Evolutionary conservation across 192 early-diverging fungal genomes (phyloP), one percentile per base, ranked within the genome.

Genomic region (Coemansia sp.): DNA sequence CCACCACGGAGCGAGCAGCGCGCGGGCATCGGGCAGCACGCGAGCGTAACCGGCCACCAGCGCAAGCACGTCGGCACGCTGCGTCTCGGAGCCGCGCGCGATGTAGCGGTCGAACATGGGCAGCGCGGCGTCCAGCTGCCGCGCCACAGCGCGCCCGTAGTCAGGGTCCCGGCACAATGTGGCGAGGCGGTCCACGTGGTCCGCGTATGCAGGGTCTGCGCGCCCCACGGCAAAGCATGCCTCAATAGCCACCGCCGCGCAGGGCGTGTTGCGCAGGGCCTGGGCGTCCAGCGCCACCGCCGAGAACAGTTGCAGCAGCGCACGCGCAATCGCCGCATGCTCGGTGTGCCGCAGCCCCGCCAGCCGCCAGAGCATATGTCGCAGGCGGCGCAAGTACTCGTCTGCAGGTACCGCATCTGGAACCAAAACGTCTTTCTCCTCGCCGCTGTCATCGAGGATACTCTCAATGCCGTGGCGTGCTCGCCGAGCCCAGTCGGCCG

Each of bases 361-460:
- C 27, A 81, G 57, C 4, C 74, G 63, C 70, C 79, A 74, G 56
- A 81, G 64, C 2, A 81, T 56, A 16, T 67, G 79, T 51, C 53
- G 63, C 16, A 79, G 16, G 3, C 41, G 65, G 14, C 50, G 33
- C 13, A 57, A 63, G 31, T 35, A 46, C 13, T 68, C 56, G 1
- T 50, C 54, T 10, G 44, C 16, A 53, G 60, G 31, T 0, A 33
- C 42, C 0, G 5, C 35, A 27, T 17, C 51, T 11, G 27, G 35
- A 17, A 27, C n/a, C 6, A 21, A n/a, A 8, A 42, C 21, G 24
- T 53, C 56, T 36, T 67, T 56, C 16, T 67, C 62, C 14, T 42
- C 59, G 27, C 41, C 48, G n/a, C 45, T 66, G 13, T 42, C 40
- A 41, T 39, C 27, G 17, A 66, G 64, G 1, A 61, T 69, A 40